Evolutionary conservation across 139 green algal species (phyloP).

Genomic region (Nannochloris sp.): DNA sequence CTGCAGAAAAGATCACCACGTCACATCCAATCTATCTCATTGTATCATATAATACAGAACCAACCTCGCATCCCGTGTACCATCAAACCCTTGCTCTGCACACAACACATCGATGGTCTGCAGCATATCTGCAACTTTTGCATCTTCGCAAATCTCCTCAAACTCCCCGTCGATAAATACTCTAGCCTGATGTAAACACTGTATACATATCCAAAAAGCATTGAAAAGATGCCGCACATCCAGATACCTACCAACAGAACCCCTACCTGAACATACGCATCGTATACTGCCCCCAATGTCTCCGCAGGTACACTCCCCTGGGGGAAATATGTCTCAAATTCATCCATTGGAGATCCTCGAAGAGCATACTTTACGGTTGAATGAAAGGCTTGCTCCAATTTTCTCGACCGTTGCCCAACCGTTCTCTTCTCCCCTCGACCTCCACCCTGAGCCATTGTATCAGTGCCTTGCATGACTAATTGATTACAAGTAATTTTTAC

Average conservation of each 20-base stretch:
- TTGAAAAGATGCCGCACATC: background rate
- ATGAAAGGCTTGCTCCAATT: slow-evolving; percentile 7
- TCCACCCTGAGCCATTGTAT: background rate
- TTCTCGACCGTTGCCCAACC: slow-evolving; percentile 5
- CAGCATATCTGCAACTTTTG: background rate
- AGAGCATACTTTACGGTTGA: slow-evolving; percentile 11
- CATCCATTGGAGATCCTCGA: slow-evolving; percentile 5
- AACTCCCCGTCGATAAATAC: slow-evolving; percentile 10
- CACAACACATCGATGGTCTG: slow-evolving; percentile 8
- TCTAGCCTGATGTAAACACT: slow-evolving; percentile 8
- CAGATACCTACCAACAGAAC: background rate
- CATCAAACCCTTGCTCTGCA: slow-evolving; percentile 11
- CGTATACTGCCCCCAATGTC: slow-evolving; percentile 2
- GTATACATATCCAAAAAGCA: slow-evolving; percentile 6
- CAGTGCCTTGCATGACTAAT: background rate
- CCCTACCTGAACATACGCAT: slow-evolving; percentile 10
- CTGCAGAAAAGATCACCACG: background rate
- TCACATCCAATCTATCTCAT: background rate
- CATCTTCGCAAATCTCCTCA: slow-evolving; percentile 8
- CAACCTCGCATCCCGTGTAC: background rate
- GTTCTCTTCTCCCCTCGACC: background rate
- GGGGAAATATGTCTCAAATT: slow-evolving; percentile 15
- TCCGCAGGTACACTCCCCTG: background rate
- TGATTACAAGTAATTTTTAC: background rate
- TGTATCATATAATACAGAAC: background rate